These are phyloP conservation scores for Angomonas deanei DNA, from an alignment of 208 protist species.

Conservation along the genomic window DNA sequence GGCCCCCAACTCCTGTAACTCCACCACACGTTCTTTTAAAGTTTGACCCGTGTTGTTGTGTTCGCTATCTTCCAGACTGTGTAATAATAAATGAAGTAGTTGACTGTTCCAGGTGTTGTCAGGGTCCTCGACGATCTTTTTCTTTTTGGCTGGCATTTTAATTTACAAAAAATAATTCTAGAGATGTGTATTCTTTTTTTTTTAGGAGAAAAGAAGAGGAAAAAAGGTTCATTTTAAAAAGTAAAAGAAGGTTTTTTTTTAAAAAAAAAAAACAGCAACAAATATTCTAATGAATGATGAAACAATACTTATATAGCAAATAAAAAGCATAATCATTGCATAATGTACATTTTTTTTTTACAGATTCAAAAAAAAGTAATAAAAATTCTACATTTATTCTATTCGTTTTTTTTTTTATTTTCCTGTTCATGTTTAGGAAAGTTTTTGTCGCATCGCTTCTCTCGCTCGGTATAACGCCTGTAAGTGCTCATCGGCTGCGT, in stretches of 20 bases:
- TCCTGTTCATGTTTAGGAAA: conserved; percentile 4
- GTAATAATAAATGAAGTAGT: conserved; percentile 39
- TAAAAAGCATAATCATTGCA: not conserved
- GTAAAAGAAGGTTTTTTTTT: too few species aligned
- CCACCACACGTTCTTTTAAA: too few species aligned
- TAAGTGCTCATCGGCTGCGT: conserved; percentile 67
- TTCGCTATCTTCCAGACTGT: too few species aligned
- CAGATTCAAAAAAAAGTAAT: conserved; percentile 1
- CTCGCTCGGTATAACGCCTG: conserved; percentile 66
- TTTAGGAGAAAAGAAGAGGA: not conserved
- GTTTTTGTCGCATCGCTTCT: conserved; percentile 59
- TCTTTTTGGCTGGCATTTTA: conserved; percentile 28
- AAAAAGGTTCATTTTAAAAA: not conserved
- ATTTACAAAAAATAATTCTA: not conserved
- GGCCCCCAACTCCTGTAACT: too few species aligned
- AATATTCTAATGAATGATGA: not conserved
- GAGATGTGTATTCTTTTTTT: conserved; percentile 6
- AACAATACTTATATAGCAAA: not conserved
- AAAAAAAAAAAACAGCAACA: conserved; percentile 10
- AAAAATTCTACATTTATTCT: conserved; percentile 7
- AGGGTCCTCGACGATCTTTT: conserved; percentile 55
- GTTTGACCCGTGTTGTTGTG: too few species aligned
- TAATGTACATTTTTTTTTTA: not conserved
- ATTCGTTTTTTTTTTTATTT: not conserved
- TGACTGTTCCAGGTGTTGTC: conserved; percentile 82